Percentiles rank a stretch among this genome's conserved stretches.
phyloP scores from a whole-genome alignment of 352 stramenopile genomes.

The Pythium aristosporum region DNA sequence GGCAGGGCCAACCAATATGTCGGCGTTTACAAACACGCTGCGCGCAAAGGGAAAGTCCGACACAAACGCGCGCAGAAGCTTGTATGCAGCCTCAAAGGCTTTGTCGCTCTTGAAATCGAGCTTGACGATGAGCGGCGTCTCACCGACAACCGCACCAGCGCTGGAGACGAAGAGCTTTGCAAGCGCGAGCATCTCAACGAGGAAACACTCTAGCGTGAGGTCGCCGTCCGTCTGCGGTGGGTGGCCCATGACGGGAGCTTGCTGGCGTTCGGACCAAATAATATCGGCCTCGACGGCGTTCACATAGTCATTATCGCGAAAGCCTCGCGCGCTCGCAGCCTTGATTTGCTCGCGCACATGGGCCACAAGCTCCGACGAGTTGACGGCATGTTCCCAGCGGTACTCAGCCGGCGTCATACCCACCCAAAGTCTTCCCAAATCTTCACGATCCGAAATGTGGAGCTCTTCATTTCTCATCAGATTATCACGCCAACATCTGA shows the following conservation, averaged over 20 bases:
- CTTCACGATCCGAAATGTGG: background rate
- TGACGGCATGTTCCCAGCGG: conserved; percentile 68
- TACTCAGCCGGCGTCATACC: conserved; percentile 52
- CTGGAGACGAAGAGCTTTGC: conserved; percentile 11
- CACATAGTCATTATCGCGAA: conserved; percentile 30
- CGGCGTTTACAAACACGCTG: conserved; percentile 66
- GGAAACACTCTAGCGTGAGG: conserved; percentile 44
- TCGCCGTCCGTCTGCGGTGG: conserved; percentile 55
- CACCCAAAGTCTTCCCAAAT: background rate
- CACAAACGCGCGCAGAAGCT: conserved; percentile 40
- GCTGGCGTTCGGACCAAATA: conserved; percentile 56
- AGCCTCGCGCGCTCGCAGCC: conserved; percentile 18
- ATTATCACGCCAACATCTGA: background rate
- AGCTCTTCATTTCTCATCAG: background rate
- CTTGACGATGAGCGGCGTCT: conserved; percentile 65
- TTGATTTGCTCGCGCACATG: conserved; percentile 34
- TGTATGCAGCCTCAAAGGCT: conserved; percentile 39
- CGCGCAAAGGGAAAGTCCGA: conserved; percentile 44
- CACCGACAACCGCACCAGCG: background rate
- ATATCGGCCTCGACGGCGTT: conserved; percentile 76
- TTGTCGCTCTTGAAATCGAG: conserved; percentile 67
- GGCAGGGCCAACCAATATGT: conserved; percentile 59
- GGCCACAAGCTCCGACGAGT: conserved; percentile 39
- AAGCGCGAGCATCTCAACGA: conserved; percentile 46
- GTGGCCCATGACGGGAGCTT: conserved; percentile 63